phyloP scores from a whole-genome alignment of 148 eudicot species.

The Camellia japonica region DNA sequence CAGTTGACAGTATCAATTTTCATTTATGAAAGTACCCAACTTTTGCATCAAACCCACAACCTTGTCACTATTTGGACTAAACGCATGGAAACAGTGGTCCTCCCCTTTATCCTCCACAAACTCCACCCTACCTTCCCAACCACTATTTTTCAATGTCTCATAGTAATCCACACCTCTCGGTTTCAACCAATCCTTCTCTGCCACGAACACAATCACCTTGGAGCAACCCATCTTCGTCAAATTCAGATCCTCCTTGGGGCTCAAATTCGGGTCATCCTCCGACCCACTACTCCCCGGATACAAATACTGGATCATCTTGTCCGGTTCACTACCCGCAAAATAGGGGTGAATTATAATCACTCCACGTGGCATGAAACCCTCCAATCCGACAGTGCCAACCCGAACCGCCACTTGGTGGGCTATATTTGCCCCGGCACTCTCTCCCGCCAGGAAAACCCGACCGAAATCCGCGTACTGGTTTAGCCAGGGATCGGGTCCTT shows the following conservation, averaged over 20 bases:
- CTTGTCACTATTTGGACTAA: neutral
- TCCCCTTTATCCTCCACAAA: constrained; percentile 40
- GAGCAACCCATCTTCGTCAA: constrained; percentile 23
- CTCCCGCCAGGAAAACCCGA: constrained; percentile 33
- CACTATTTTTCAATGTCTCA: constrained; percentile 31
- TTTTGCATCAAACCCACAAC: constrained; percentile 14
- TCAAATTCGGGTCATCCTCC: constrained; percentile 34
- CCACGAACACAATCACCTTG: constrained; percentile 36
- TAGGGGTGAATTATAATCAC: constrained; percentile 31
- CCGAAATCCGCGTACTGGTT: constrained; percentile 25
- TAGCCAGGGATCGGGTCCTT: constrained; percentile 34
- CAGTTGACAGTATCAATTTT: neutral
- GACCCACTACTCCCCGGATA: constrained; percentile 28
- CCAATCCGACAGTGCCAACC: neutral
- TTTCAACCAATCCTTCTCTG: constrained; percentile 34
- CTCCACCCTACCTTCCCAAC: constrained; percentile 38
- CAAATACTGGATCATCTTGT: constrained; percentile 20
- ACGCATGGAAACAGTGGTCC: constrained; percentile 37
- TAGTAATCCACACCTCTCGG: constrained; percentile 27
- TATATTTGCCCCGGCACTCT: constrained; percentile 41
- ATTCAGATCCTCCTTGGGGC: constrained; percentile 35
- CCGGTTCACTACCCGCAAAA: constrained; percentile 27
- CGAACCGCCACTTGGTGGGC: constrained; percentile 31
- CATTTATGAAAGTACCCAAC: constrained; percentile 17
- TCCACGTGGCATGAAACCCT: constrained; percentile 8